Evolutionary conservation across 2,329 filamentous ascomycete species (phyloP), one percentile per base, ranked within the genome.

Genomic region (Fusarium continuum): DNA sequence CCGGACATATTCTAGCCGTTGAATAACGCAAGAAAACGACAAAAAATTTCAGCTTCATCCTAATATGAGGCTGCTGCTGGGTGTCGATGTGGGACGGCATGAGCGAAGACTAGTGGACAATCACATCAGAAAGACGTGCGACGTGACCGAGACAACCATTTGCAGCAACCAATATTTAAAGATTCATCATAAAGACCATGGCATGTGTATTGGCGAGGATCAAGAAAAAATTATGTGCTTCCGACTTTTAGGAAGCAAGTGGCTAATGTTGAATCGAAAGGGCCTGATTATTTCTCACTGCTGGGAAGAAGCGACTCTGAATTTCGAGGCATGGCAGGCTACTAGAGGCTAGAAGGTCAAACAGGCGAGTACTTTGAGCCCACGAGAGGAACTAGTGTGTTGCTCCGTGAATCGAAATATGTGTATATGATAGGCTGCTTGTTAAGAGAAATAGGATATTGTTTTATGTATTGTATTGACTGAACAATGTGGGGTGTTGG

Each of bases 341-440:
- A 60, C 57, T 70, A 70, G 67, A 70, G 55, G 62, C 53, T 65
- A 66, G 59, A 67, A 52, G 61, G 54, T 59, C 53, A 49, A 60
- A 34, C 47, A 52, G 50, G 43, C 43, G 40, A 63, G 49, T 44
- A 60, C 48, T 55, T 59, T 35, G 38, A 65, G 47, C 51, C 59
- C 40, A 47, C 49, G 26, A 40, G 36, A 61, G 35, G 34, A 43
- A 35, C 35, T 20, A 23, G 38, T 35, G 38, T 40, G 32, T 45
- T 16, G 38, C 29, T 34, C 35, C 14, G n/a, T 47, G 35, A 45
- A 49, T 31, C 23, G 35, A 54, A 40, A 25, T 31, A 39, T 59
- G 53, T 64, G 59, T 54, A 48, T 55, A 51, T 52, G 49, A 26
- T 41, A 45, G 41, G 32, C 23, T 65, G 17, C 46, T 50, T 51